These are phyloP conservation scores for Leishmania mexicana DNA, from an alignment of 208 protist species.

Conservation along the genomic window DNA sequence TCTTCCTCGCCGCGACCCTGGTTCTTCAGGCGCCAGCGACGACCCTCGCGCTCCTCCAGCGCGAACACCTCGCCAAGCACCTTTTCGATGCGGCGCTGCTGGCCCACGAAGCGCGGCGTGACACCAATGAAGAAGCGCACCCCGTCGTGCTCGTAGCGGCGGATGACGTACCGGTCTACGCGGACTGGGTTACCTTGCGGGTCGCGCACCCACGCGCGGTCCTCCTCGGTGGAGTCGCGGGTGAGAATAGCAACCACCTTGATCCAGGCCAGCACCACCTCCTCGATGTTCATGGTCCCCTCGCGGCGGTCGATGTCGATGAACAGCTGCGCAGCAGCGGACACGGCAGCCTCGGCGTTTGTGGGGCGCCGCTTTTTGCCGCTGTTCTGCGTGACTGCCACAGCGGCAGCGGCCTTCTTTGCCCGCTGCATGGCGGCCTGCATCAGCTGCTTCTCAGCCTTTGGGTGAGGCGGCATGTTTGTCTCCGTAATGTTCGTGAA, in stretches of 20 bases:
- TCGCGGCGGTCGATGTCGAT: constrained; percentile 41
- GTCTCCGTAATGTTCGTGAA: constrained; percentile 39
- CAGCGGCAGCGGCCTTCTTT: constrained; percentile 31
- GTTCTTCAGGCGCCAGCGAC: not conserved
- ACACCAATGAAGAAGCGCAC: constrained; percentile 80
- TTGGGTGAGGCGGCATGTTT: constrained; percentile 33
- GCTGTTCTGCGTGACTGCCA: constrained; percentile 20
- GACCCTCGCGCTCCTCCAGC: constrained; percentile 33
- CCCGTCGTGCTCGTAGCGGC: constrained; percentile 68
- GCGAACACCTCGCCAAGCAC: constrained; percentile 40
- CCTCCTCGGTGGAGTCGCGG: constrained; percentile 49
- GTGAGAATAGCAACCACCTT: constrained; percentile 53
- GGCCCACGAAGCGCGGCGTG: constrained; percentile 63
- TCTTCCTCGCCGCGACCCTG: not conserved
- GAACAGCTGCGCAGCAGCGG: constrained; percentile 23
- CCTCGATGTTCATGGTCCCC: constrained; percentile 69
- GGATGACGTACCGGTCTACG: constrained; percentile 75
- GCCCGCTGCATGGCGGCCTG: constrained; percentile 40
- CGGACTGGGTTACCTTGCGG: constrained; percentile 43
- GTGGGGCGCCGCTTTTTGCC: constrained; percentile 11
- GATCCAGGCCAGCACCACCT: constrained; percentile 78
- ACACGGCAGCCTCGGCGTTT: constrained; percentile 5
- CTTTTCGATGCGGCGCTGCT: constrained; percentile 54
- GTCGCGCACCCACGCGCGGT: constrained; percentile 64
- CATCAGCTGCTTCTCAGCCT: constrained; percentile 51